Evolutionary conservation across 495 filamentous ascomycete genomes (phyloP).

Genomic region (Aspergillus ellipticus): DNA sequence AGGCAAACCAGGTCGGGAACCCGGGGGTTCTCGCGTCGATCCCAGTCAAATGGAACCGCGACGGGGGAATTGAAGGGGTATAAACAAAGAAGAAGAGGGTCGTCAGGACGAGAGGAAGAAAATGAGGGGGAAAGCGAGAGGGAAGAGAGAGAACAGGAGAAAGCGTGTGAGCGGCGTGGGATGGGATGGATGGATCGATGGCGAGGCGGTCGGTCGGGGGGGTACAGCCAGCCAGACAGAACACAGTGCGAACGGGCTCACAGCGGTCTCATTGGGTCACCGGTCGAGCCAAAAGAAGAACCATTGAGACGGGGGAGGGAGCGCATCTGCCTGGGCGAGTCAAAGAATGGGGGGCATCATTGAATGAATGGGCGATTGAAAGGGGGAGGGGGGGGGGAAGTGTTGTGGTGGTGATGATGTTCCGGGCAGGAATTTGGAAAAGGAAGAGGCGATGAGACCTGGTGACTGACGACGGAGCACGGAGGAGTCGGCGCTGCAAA

Average conservation of each 20-base stretch:
- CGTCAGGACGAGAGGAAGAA: background rate
- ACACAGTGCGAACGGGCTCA: background rate
- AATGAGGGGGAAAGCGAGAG: background rate
- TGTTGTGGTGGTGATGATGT: background rate
- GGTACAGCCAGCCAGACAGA: background rate
- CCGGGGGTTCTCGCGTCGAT: background rate
- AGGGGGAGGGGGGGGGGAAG: background rate
- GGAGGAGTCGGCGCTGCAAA: background rate
- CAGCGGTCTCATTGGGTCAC: background rate
- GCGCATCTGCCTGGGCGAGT: no score
- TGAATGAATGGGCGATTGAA: background rate
- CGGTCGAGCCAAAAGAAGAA: background rate
- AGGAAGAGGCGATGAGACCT: background rate
- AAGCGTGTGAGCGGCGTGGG: constrained; percentile 18
- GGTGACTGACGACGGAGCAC: background rate
- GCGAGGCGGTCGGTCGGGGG: constrained; percentile 26
- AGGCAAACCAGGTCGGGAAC: background rate
- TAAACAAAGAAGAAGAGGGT: background rate
- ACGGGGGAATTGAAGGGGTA: background rate
- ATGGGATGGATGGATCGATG: constrained; percentile 4
- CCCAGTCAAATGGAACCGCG: background rate
- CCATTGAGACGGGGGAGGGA: background rate
- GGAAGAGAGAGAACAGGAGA: constrained; percentile 4
- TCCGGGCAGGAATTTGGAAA: background rate
- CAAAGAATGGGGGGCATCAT: background rate